Base-by-base conservation (phyloP, 2,329 filamentous ascomycete species). In the Bisporella sp. region DNA sequence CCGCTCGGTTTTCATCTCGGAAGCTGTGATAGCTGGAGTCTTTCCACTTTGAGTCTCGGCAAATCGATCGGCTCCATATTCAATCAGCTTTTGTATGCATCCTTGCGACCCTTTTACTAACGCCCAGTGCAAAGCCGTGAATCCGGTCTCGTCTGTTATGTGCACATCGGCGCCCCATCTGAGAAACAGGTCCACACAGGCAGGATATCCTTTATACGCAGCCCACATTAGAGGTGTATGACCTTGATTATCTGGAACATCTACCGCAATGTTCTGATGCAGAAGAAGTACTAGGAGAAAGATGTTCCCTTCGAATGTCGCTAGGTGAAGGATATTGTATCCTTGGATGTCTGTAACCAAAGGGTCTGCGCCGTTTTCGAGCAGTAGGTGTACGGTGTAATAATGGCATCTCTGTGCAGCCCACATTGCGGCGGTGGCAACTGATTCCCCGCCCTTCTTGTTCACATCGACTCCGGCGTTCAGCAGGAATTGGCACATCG, bases 171-270 rank as follows among this genome's bases (percentile, higher is more conserved):
- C 93, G 48, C 93, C 95, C 90, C 93, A 99, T 59, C 90, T 83
- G 52, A 99, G 72, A 58, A 96, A 92, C 41, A 97, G 69, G 65
- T 97, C 93, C 45, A 97, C 92, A 61, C 89, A 95, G 44, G 86
- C 84, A 0, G 92, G 89, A 66, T 85, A 96, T 35, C 95, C 93
- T 70, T 99, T 99, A 73, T 99, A 99, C 12, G 92, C 92, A 13
- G 93, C 89, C 93, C 93, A 99, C 93, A 99, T 99, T 54, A 99
- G 76, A 54, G 85, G 86, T 1, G 93, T 97, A 69, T 99, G 95
- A 5, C 91, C 89, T 65, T 90, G 92, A 46, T 82, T 81, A 69
- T 99, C 93, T 48, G 85, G 77, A 5, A 93, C 87, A 66, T 99
- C 93, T 54, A 99, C 89, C 12, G 90, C 89, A 53, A 99, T 93